Evolutionary conservation across 495 filamentous ascomycete genomes (phyloP).

Genomic region (Penicillium samsonianum): DNA sequence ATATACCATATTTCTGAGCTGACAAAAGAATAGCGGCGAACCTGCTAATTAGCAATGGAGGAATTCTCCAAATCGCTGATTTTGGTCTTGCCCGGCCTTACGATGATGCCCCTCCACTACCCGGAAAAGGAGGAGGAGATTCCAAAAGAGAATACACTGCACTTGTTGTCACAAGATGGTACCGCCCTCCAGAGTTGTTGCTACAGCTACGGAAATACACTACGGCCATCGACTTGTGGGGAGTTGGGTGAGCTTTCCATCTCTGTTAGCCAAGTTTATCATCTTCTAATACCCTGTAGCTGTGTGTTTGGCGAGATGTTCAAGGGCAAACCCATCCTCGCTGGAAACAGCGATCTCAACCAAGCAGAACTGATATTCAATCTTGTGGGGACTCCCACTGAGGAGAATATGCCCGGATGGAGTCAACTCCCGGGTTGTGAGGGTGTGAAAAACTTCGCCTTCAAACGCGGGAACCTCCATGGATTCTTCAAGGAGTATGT

Average conservation of each 20-base stretch:
- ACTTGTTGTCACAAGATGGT: conserved; percentile 95
- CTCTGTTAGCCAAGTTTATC: neutral
- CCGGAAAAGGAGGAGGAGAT: conserved; percentile 80
- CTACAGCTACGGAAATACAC: conserved; percentile 86
- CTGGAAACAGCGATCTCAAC: conserved; percentile 83
- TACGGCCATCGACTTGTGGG: conserved; percentile 97
- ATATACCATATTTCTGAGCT: conserved; percentile 16
- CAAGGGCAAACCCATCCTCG: conserved; percentile 86
- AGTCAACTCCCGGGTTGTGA: conserved; percentile 78
- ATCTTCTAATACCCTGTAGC: conserved; percentile 39
- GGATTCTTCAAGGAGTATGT: conserved; percentile 71
- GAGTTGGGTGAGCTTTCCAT: conserved; percentile 70
- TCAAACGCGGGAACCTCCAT: conserved; percentile 64
- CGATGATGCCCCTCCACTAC: conserved; percentile 77
- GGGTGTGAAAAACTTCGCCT: conserved; percentile 63
- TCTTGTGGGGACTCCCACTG: conserved; percentile 87
- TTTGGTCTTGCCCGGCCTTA: conserved; percentile 95
- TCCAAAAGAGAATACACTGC: conserved; percentile 89
- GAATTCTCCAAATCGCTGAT: conserved; percentile 94
- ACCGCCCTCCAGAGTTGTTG: conserved; percentile 90
- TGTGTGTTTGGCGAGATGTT: conserved; percentile 99
- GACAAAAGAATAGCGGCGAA: conserved; percentile 73
- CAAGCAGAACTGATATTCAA: conserved; percentile 91
- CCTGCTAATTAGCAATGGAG: conserved; percentile 91
- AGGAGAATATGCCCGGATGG: conserved; percentile 94